Evolutionary conservation across 1,284 basidiomycete species (phyloP), one percentile per base, ranked within the genome.

Genomic region (Puccinia polysora): DNA sequence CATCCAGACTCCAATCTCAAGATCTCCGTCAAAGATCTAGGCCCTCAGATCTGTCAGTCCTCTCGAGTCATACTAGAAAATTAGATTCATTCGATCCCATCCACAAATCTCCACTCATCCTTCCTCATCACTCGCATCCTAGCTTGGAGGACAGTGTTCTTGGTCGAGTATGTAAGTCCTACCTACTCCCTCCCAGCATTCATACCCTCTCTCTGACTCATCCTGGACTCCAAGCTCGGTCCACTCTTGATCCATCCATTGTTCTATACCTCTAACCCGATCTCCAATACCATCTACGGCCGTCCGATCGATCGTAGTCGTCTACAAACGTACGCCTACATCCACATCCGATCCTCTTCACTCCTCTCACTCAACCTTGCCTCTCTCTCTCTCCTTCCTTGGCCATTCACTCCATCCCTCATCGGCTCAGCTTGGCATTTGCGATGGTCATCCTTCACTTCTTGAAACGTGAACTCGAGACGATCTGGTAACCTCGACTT

Each of bases 211-310:
- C 1, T 43, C 63, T 23, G 43, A 20, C 25, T 25, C 15, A 15
- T 56, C 7, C 34, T 50, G 0, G 4, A 2, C 28, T 38, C 20
- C 5, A 75, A 95, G 92, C 82, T 83, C 64, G 96, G 96, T 2
- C 95, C 95, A 0, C 84, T 98, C 67, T 75, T 97, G 77, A 89
- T 98, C 77, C 94, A 97, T 80, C 91, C 95, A 0, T 80, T 94
- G 36, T 82, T 96, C 72, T 95, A 93, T 81, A 82, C 86, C 77
- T 84, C 88, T 75, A 87, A 87, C 0, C 81, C 83, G 56, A 56
- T 87, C 30, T 70, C 68, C 23, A 62, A 70, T 43, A 32, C 28
- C 7, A 84, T 90, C 79, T 94, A 89, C 78, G 84, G 90, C 8
- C 80, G 81, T 25, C 80, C 83, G 18, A 87, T 91, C 38, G 82